Percentiles rank a stretch among this genome's conserved stretches.
These are phyloP conservation scores for Leavenworthia alabamica DNA, from an alignment of 345 rosid species.

Conservation along the genomic window DNA sequence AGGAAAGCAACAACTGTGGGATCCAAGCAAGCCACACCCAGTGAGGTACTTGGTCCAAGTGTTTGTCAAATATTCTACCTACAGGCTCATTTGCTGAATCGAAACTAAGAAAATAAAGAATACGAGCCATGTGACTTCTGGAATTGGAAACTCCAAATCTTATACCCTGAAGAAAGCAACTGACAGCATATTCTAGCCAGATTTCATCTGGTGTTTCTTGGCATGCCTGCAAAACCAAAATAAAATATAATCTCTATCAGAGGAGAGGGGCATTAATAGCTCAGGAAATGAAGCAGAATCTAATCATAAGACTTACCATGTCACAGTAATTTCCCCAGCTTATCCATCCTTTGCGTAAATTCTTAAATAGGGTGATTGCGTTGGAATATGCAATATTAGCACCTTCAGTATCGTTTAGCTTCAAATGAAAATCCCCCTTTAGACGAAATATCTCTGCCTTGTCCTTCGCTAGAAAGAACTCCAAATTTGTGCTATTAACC, in stretches of 20 bases:
- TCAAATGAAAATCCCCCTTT: constrained; percentile 75
- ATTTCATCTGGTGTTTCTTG: constrained; percentile 72
- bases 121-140: constrained; percentile 93
- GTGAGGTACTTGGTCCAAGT: constrained; percentile 86
- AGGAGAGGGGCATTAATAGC: neutral
- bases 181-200: constrained; percentile 93
- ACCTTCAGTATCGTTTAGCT: constrained; percentile 67
- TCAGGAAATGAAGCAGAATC: neutral
- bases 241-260: neutral
- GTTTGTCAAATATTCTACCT: constrained; percentile 88
- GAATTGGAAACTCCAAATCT: constrained; percentile 90
- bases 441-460: constrained; percentile 82
- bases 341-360: constrained; percentile 97
- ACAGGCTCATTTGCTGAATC: constrained; percentile 81
- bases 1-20: constrained; percentile 88
- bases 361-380: constrained; percentile 80
- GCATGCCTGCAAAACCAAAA: constrained; percentile 53
- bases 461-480: constrained; percentile 75
- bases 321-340: constrained; percentile 98
- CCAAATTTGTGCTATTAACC: constrained; percentile 83
- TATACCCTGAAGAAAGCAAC: constrained; percentile 91
- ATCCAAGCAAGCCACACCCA: constrained; percentile 99
- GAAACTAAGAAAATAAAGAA: constrained; percentile 86
- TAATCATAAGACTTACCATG: constrained; percentile 48
- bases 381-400: constrained; percentile 81